These are phyloP conservation scores for Solanum aculeatissimum DNA, from an alignment of 305 asterid species.

Conservation along the genomic window DNA sequence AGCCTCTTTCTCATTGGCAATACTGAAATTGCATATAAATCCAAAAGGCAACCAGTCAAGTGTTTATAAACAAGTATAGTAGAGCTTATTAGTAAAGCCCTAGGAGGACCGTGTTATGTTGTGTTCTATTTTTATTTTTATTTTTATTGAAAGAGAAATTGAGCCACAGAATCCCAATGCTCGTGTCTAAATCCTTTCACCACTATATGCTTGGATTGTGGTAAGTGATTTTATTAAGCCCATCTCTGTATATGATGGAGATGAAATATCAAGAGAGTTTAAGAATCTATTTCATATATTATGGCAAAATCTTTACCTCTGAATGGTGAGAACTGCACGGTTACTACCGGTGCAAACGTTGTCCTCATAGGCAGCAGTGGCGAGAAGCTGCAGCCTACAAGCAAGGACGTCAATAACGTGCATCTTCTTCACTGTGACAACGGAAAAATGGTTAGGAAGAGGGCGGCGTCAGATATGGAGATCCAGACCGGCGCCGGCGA, in stretches of 20 bases:
- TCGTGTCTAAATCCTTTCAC: slow-evolving; percentile 41
- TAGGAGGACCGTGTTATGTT: slow-evolving; percentile 19
- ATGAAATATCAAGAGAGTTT: not conserved
- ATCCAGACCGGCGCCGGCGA: slow-evolving; percentile 17
- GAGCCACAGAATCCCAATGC: slow-evolving; percentile 67
- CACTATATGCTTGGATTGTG: slow-evolving; percentile 48
- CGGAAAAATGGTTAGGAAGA: slow-evolving; percentile 51
- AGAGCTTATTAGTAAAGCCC: slow-evolving; percentile 4
- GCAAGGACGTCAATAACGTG: not conserved
- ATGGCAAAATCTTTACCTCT: slow-evolving; percentile 37
- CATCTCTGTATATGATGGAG: not conserved
- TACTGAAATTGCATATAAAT: slow-evolving; percentile 4
- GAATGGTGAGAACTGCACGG: slow-evolving; percentile 8
- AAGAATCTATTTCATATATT: not conserved
- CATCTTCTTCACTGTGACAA: not conserved
- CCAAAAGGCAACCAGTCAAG: slow-evolving; percentile 21
- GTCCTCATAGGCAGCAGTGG: not conserved
- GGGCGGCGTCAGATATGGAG: slow-evolving; percentile 75
- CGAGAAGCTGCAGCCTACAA: not conserved
- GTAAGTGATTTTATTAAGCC: not conserved
- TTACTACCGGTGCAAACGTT: slow-evolving; percentile 1
- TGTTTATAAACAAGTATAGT: not conserved
- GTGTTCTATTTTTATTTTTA: not conserved
- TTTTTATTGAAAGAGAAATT: not conserved
- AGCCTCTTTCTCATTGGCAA: slow-evolving; percentile 5